phyloP scores from a whole-genome alignment of 306 rosid genomes.

The Pueraria montana region DNA sequence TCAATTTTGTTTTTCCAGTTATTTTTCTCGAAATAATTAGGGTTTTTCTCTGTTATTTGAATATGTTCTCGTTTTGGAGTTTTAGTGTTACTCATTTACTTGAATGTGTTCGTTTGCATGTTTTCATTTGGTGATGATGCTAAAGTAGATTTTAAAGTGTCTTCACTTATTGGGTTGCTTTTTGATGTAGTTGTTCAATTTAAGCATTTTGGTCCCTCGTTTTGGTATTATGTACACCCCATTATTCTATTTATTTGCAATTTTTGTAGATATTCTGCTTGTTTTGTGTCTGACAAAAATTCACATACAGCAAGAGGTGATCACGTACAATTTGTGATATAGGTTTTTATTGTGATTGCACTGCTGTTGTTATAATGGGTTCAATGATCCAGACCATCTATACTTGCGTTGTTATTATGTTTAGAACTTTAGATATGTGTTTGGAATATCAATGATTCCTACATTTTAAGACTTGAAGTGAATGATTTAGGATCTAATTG shows the following conservation, averaged over 20 bases:
- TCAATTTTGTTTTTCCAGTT: not conserved
- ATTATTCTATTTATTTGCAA: not conserved
- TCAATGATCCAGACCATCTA: slow-evolving; percentile 11
- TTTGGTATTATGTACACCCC: not conserved
- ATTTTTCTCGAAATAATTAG: slow-evolving; percentile 4
- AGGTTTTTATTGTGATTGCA: slow-evolving; percentile 13
- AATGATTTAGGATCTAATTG: slow-evolving; percentile 36
- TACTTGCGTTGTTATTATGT: not conserved
- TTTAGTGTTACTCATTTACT: slow-evolving; percentile 10
- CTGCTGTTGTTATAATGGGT: slow-evolving; percentile 4
- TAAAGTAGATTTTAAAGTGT: slow-evolving; percentile 19
- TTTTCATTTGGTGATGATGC: not conserved
- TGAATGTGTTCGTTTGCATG: slow-evolving; percentile 6
- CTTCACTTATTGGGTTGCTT: not conserved
- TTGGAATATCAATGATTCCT: not conserved
- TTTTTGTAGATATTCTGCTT: slow-evolving; percentile 9
- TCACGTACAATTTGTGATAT: not conserved
- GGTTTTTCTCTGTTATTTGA: slow-evolving; percentile 39
- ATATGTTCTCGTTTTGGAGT: slow-evolving; percentile 25
- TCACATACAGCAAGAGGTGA: not conserved
- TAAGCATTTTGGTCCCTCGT: slow-evolving; percentile 26
- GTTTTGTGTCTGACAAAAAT: slow-evolving; percentile 1
- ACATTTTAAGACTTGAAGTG: slow-evolving; percentile 6
- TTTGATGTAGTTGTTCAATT: slow-evolving; percentile 25
- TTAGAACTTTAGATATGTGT: slow-evolving; percentile 32